Conservation (phyloP, 208 protist species). For the Crithidia expoeki region DNA sequence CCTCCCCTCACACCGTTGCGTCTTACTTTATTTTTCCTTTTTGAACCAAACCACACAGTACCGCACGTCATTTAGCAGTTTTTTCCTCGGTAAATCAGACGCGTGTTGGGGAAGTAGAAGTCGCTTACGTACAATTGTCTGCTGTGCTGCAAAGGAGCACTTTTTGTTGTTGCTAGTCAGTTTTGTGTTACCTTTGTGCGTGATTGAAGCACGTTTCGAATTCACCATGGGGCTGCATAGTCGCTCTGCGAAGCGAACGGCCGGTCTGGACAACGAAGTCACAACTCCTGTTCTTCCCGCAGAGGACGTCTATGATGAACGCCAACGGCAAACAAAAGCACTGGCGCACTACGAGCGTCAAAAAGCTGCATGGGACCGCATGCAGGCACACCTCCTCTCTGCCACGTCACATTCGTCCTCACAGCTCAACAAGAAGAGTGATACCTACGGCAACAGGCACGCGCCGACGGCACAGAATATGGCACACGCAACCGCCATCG, state of each 20-base stretch:
- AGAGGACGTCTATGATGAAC: conserved; percentile 44
- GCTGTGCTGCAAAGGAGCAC: too few species aligned
- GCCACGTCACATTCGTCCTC: neutral
- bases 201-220: too few species aligned
- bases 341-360: conserved; percentile 72
- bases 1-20: too few species aligned
- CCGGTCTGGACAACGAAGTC: neutral
- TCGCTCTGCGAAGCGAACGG: neutral
- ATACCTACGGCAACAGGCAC: neutral
- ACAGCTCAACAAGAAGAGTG: neutral
- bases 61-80: too few species aligned
- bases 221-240: conserved; percentile 5
- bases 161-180: too few species aligned
- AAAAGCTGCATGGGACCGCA: conserved; percentile 57
- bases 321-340: conserved; percentile 71
- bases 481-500: conserved; percentile 29
- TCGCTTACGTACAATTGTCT: too few species aligned
- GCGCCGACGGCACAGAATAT: conserved; percentile 41
- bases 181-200: too few species aligned
- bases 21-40: too few species aligned
- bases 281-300: neutral
- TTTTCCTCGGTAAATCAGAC: too few species aligned
- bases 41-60: too few species aligned
- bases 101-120: too few species aligned
- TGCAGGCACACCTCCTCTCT: conserved; percentile 33